phyloP scores from a whole-genome alignment of 2,329 filamentous ascomycete species.

The Curvularia sp. region DNA sequence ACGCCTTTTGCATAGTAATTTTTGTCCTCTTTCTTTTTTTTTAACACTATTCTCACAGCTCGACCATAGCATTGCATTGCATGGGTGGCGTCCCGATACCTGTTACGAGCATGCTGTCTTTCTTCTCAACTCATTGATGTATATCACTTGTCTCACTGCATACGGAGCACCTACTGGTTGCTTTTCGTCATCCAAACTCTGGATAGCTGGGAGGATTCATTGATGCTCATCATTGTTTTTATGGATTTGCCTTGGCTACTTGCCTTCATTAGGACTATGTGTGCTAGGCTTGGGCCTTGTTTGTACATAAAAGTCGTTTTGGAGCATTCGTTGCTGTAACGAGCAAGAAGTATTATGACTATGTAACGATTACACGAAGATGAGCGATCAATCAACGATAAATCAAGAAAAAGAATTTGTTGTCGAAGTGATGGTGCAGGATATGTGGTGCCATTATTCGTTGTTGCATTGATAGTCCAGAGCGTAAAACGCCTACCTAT shows the following conservation, averaged over 20 bases:
- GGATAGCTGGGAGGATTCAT: neutral
- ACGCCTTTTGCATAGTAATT: neutral
- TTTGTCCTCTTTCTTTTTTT: neutral
- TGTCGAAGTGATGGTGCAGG: neutral
- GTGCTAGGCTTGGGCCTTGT: neutral
- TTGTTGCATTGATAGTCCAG: neutral
- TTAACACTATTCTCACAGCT: conserved; percentile 22
- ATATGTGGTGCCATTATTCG: conserved; percentile 1
- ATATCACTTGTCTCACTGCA: neutral
- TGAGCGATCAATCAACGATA: neutral
- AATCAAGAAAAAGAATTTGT: neutral
- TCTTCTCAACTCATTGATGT: conserved; percentile 3
- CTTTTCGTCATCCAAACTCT: neutral
- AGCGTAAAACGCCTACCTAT: neutral
- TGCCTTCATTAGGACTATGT: neutral
- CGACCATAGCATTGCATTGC: conserved; percentile 38
- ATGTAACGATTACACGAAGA: conserved; percentile 16
- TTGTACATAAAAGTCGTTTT: neutral
- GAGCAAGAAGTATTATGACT: conserved; percentile 9
- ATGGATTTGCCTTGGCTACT: neutral
- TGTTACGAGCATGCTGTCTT: conserved; percentile 11
- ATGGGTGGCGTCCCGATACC: conserved; percentile 47
- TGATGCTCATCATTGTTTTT: conserved; percentile 5
- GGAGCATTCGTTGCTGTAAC: conserved; percentile 1
- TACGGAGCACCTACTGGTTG: neutral